Evolutionary conservation across 1,284 basidiomycete genomes (phyloP), one percentile per base, ranked within the genome.

Genomic region (Takashimella koratensis): DNA sequence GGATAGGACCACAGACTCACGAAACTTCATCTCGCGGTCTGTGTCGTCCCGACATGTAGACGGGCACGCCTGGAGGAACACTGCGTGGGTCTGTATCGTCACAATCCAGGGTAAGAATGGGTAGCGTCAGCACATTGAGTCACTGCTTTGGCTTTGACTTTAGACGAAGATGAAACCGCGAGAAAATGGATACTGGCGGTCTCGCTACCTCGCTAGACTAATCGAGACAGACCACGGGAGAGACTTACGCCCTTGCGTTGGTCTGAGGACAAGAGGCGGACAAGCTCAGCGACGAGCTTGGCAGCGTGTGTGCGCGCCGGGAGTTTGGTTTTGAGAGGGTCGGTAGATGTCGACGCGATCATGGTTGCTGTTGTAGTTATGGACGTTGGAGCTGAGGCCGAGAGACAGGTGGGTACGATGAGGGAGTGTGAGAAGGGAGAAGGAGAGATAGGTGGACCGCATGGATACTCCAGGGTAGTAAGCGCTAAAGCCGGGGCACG

Each of bases 11-110:
- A 6, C 47, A 27, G 10, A 62, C 78, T 79, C 78, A 62, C 84
- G 84, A 72, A 90, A 92, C 1, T 80, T 74, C 45, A 90, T 77
- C 75, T 93, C 90, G 48, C 90, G 82, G 71, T 96, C 92, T 3
- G 91, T 94, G 69, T 95, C 90, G 71, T 93, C 85, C 54, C 90
- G 79, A 67, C 80, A 90, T 0, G 81, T 77, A 4, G 82, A 84
- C 3, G 72, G 73, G 39, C 71, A 68, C 13, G 75, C 77, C 56
- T 76, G 71, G 5, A 80, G 63, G 48, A 78, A 66, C 27, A 79
- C 49, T 4, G 63, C 66, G 51, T 76, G 75, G 12, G 52, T 55
- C 67, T 68, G 50, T n/a, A n/a, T n/a, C n/a, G n/a, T n/a, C n/a
- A n/a, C n/a, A n/a, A 36, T 36, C 8, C 8, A 36, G 30, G 30